Conservation (phyloP, 2,329 filamentous ascomycete genomes). For the Xylariaceae sp. region DNA sequence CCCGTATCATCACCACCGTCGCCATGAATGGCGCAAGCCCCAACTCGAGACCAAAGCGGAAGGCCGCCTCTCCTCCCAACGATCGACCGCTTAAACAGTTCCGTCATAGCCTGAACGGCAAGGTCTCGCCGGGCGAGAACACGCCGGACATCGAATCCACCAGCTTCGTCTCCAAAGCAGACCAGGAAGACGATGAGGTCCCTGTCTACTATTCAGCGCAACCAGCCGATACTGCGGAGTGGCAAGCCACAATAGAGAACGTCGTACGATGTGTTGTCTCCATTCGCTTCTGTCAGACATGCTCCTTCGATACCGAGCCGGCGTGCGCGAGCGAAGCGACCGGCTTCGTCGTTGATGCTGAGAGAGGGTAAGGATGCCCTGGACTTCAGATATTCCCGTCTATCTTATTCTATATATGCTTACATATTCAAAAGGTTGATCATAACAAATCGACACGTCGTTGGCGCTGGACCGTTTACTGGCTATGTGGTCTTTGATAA, state of each 20-base stretch:
- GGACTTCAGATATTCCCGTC: neutral
- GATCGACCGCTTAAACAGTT: constrained; percentile 40
- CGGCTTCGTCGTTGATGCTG: constrained; percentile 93
- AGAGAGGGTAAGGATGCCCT: constrained; percentile 48
- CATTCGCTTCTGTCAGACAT: constrained; percentile 98
- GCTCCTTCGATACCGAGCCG: constrained; percentile 94
- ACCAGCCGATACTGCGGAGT: constrained; percentile 66
- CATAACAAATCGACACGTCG: constrained; percentile 85
- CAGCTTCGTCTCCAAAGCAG: constrained; percentile 34
- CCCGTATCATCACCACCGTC: constrained; percentile 8
- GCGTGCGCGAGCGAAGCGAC: constrained; percentile 93
- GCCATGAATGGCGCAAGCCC: constrained; percentile 42
- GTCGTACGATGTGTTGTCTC: constrained; percentile 95
- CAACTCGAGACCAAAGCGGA: constrained; percentile 47
- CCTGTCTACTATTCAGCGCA: constrained; percentile 35
- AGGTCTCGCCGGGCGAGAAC: constrained; percentile 45
- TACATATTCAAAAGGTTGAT: constrained; percentile 41
- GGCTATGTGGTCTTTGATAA: constrained; percentile 98
- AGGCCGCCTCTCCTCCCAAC: constrained; percentile 42
- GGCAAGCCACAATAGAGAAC: constrained; percentile 91
- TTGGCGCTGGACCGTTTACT: constrained; percentile 93
- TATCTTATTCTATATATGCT: constrained; percentile 2
- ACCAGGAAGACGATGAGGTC: constrained; percentile 40
- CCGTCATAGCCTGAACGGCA: constrained; percentile 41
- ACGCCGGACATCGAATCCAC: constrained; percentile 39